phyloP scores from a whole-genome alignment of 2,329 filamentous ascomycete genomes.

The Botrytis porri region DNA sequence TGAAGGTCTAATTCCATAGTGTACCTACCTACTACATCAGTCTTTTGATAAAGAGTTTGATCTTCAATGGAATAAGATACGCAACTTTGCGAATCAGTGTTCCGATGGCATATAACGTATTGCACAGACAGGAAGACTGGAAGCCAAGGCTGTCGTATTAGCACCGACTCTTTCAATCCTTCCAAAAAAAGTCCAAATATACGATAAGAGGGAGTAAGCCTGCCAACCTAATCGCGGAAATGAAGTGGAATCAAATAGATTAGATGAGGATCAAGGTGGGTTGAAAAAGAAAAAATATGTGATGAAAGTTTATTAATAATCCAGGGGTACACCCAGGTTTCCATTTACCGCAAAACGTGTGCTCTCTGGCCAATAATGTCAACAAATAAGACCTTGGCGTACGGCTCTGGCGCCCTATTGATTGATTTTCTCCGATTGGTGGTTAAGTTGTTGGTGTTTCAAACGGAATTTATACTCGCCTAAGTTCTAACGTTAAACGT shows the following conservation, averaged over 20 bases:
- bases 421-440: neutral
- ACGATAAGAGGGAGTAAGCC: neutral
- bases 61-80: too few species aligned
- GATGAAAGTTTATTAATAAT: neutral
- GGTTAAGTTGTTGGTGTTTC: neutral
- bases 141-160: neutral
- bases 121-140: too few species aligned
- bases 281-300: neutral
- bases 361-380: neutral
- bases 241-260: conserved; percentile 11
- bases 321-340: neutral
- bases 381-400: neutral
- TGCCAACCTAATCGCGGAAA: neutral
- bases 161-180: neutral
- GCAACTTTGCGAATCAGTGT: neutral
- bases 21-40: too few species aligned
- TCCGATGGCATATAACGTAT: neutral
- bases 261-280: neutral
- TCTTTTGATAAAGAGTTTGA: neutral
- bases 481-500: neutral
- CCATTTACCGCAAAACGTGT: neutral
- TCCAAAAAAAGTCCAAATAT: neutral
- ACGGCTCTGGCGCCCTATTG: neutral
- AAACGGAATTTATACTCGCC: neutral
- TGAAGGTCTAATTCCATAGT: neutral